Conservation (phyloP, 2,329 filamentous ascomycete genomes). For the Penicillium glabrum region DNA sequence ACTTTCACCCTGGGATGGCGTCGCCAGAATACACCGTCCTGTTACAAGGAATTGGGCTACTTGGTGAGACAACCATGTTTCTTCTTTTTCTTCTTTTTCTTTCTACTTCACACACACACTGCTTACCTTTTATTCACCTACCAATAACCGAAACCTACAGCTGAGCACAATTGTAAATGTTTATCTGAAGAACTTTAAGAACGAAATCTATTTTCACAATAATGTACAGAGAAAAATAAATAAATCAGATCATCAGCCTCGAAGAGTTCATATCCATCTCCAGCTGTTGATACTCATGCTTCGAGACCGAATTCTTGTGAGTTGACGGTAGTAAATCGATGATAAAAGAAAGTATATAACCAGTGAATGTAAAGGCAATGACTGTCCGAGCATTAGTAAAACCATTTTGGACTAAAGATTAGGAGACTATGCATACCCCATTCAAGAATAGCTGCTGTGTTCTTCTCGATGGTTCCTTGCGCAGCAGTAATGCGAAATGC, state of each 20-base stretch:
- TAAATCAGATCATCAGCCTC: background rate
- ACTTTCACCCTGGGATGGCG: slow-evolving; percentile 56
- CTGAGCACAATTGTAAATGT: no score
- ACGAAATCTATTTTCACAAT: background rate
- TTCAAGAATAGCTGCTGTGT: slow-evolving; percentile 18
- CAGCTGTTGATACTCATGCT: slow-evolving; percentile 16
- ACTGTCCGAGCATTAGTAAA: slow-evolving; percentile 8
- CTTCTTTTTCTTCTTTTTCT: background rate
- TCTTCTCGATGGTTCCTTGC: slow-evolving; percentile 9
- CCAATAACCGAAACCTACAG: no score
- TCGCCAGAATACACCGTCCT: slow-evolving; percentile 52
- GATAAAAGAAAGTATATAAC: slow-evolving; percentile 19
- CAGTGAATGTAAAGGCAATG: slow-evolving; percentile 19
- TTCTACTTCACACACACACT: no score
- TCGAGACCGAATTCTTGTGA: slow-evolving; percentile 5
- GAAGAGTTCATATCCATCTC: slow-evolving; percentile 11
- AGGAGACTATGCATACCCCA: slow-evolving; percentile 6
- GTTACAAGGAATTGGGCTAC: slow-evolving; percentile 38
- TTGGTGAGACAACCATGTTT: slow-evolving; percentile 37
- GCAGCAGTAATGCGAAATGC: slow-evolving; percentile 15
- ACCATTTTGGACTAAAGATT: background rate
- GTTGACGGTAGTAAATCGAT: slow-evolving; percentile 14
- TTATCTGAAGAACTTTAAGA: no score
- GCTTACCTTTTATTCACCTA: no score
- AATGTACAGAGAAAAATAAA: background rate